Percentiles rank a stretch among this genome's conserved stretches.
Conservation (phyloP, 768 basidiomycete genomes). For the Suillus alpinus region DNA sequence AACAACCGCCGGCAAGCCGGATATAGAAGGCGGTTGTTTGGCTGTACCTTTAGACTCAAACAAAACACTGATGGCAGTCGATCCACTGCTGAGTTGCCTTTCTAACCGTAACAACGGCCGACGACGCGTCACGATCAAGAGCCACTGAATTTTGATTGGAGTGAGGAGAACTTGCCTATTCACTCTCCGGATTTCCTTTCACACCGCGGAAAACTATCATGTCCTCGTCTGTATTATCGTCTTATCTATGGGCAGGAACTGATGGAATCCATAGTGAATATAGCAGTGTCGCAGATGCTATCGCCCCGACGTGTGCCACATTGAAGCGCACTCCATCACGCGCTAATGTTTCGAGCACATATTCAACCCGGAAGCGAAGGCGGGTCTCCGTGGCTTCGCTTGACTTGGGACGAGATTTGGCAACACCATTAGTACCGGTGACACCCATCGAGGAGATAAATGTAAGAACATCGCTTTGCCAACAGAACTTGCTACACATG, state of each 20-base stretch:
- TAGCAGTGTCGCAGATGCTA: constrained; percentile 23
- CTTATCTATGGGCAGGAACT: neutral
- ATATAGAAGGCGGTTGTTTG: constrained; percentile 23
- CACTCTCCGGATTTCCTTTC: no score
- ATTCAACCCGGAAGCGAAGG: constrained; percentile 40
- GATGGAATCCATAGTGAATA: constrained; percentile 2
- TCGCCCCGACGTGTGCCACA: constrained; percentile 23
- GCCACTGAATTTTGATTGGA: neutral
- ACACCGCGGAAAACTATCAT: constrained; percentile 7
- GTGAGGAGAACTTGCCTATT: neutral
- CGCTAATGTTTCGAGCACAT: constrained; percentile 37
- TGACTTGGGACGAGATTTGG: constrained; percentile 36
- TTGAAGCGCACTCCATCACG: constrained; percentile 38
- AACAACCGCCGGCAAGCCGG: neutral
- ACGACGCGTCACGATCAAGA: neutral
- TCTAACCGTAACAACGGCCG: neutral
- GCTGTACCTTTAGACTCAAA: constrained; percentile 24
- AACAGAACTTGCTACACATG: neutral
- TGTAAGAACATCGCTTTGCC: constrained; percentile 19
- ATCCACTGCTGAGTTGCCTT: neutral
- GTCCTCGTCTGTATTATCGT: constrained; percentile 29
- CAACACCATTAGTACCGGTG: constrained; percentile 14
- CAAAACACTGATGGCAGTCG: constrained; percentile 15
- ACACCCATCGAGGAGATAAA: constrained; percentile 24
- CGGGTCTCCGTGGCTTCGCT: constrained; percentile 39